phyloP scores from a whole-genome alignment of 331 rosid species.

The Ulmus americana region DNA sequence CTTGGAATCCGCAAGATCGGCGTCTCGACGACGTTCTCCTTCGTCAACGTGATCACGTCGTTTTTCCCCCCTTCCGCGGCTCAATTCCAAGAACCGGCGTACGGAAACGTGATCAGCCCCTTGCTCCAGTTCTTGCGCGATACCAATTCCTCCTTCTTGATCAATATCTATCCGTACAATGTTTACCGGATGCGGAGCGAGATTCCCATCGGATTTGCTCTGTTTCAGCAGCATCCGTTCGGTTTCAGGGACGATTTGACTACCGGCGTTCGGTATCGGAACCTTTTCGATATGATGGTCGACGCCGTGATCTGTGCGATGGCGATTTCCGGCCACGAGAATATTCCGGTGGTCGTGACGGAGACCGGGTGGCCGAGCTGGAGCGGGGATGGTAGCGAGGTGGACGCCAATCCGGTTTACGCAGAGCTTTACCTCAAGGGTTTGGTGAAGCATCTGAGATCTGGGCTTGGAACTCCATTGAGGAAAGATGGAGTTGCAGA shows the following conservation, averaged over 20 bases:
- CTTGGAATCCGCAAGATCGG: constrained; percentile 61
- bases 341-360: constrained; percentile 55
- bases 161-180: constrained; percentile 76
- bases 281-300: constrained; percentile 78
- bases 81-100: constrained; percentile 39
- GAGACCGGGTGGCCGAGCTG: constrained; percentile 93
- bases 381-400: constrained; percentile 37
- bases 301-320: constrained; percentile 68
- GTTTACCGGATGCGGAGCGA: constrained; percentile 51
- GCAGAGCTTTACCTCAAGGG: constrained; percentile 76
- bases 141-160: constrained; percentile 77
- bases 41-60: constrained; percentile 36
- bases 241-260: constrained; percentile 67
- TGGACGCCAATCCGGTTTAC: constrained; percentile 57
- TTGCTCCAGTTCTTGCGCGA: constrained; percentile 61
- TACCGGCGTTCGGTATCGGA: constrained; percentile 76
- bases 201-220: constrained; percentile 69
- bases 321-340: constrained; percentile 56
- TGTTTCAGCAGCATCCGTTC: constrained; percentile 62
- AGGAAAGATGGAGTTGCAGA: constrained; percentile 56
- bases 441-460: constrained; percentile 48
- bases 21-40: constrained; percentile 77
- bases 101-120: constrained; percentile 34
- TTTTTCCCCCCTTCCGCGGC: constrained; percentile 83
- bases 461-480: constrained; percentile 71